These are phyloP conservation scores for Saccharomycopsis babjevae DNA, from an alignment of 805 yeast genomes.

Conservation along the genomic window DNA sequence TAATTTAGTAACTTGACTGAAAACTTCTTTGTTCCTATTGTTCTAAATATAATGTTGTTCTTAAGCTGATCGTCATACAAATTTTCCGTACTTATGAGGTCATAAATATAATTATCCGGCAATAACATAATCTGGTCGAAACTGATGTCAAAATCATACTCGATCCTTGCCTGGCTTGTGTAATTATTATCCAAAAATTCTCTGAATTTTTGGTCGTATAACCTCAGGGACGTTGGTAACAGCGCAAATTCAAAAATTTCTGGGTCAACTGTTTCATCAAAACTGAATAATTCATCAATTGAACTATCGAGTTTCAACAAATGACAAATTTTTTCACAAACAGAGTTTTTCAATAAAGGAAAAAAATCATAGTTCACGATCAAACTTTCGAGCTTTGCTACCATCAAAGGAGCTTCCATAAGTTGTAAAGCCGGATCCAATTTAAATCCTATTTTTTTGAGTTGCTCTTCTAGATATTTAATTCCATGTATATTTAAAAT, in stretches of 20 bases:
- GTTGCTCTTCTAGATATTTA: background rate
- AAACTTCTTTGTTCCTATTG: background rate
- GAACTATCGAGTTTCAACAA: background rate
- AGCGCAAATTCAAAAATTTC: background rate
- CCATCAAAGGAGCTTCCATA: background rate
- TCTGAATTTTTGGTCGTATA: background rate
- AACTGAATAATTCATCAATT: background rate
- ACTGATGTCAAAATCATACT: background rate
- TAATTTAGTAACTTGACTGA: background rate
- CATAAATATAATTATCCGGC: background rate
- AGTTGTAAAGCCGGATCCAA: background rate
- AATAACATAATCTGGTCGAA: background rate
- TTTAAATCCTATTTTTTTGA: background rate
- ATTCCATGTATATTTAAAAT: background rate
- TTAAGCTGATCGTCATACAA: background rate
- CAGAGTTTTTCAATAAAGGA: background rate
- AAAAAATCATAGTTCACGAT: background rate
- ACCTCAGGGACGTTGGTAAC: background rate
- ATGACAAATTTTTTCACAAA: background rate
- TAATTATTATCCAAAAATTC: background rate
- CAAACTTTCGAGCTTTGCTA: background rate
- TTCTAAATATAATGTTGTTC: background rate
- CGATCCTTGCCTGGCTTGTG: background rate
- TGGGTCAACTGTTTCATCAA: background rate
- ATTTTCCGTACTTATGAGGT: background rate